Percentiles rank a stretch among this genome's conserved stretches.
These are phyloP conservation scores for Pleurostoma richardsiae DNA, from an alignment of 2,329 filamentous ascomycete species.

Conservation along the genomic window DNA sequence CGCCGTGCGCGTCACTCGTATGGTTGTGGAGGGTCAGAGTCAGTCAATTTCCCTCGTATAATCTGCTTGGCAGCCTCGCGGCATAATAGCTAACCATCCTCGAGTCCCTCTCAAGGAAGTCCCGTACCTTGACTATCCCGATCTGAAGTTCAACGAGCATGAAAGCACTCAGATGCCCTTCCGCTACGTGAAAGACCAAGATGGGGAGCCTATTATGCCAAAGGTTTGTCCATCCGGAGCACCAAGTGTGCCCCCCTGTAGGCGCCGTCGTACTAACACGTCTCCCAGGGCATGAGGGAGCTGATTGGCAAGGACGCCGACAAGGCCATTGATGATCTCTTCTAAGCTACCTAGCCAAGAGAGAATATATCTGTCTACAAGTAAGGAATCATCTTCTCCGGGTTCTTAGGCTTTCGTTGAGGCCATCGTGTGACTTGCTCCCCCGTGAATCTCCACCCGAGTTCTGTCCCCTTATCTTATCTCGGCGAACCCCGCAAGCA, in stretches of 20 bases:
- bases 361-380: no score
- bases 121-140: slow-evolving; percentile 79
- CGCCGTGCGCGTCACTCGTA: slow-evolving; percentile 86
- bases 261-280: slow-evolving; percentile 13
- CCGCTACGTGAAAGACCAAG: slow-evolving; percentile 75
- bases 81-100: slow-evolving; percentile 3
- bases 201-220: slow-evolving; percentile 85
- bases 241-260: not conserved
- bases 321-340: slow-evolving; percentile 82
- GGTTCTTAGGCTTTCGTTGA: no score
- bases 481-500: slow-evolving; percentile 4
- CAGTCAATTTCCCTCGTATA: slow-evolving; percentile 19
- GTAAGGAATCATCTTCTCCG: no score
- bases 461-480: slow-evolving; percentile 6
- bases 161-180: slow-evolving; percentile 98
- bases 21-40: slow-evolving; percentile 83
- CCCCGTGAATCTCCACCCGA: not conserved
- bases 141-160: slow-evolving; percentile 83
- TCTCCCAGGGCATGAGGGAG: slow-evolving; percentile 81
- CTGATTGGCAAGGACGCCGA: slow-evolving; percentile 91
- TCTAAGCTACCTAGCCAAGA: slow-evolving; percentile 37
- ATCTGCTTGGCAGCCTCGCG: not conserved
- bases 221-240: slow-evolving; percentile 50
- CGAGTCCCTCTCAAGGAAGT: slow-evolving; percentile 74
- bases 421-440: no score